Evolutionary conservation across 805 yeast species (phyloP).

Genomic region (Vanderwaltozyma yarrowii): DNA sequence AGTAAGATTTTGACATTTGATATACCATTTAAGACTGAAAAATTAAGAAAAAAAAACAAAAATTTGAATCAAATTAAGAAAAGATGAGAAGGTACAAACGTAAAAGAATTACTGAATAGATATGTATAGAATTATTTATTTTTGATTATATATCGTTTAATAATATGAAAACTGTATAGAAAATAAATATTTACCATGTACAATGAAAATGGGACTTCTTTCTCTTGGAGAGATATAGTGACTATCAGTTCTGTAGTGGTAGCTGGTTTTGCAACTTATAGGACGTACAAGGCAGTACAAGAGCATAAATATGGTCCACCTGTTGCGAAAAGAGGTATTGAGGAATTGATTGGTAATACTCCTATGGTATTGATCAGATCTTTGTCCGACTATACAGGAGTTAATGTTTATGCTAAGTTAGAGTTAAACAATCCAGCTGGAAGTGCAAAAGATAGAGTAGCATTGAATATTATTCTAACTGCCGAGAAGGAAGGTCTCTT

Average conservation of each 20-base stretch:
- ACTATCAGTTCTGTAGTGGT: slow-evolving; percentile 4
- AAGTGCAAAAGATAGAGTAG: slow-evolving; percentile 91
- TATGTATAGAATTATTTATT: no score
- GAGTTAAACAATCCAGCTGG: slow-evolving; percentile 90
- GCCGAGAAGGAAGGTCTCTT: slow-evolving; percentile 54
- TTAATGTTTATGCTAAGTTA: slow-evolving; percentile 76
- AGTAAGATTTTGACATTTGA: no score
- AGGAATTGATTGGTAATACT: slow-evolving; percentile 81
- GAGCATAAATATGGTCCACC: not conserved
- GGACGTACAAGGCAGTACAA: not conserved
- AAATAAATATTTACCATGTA: not conserved
- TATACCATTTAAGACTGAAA: no score
- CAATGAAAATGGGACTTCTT: not conserved
- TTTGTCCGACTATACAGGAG: slow-evolving; percentile 61
- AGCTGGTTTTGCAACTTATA: slow-evolving; percentile 1
- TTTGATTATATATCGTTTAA: no score
- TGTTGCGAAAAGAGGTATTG: slow-evolving; percentile 40
- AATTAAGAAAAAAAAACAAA: no score
- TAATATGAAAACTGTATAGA: no score
- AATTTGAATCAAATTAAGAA: no score
- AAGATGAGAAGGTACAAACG: no score
- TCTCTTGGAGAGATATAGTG: slow-evolving; percentile 8
- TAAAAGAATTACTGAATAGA: no score
- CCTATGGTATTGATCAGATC: slow-evolving; percentile 70
- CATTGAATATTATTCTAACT: slow-evolving; percentile 65